Base-by-base conservation (phyloP, 805 yeast species). In the Helenozyma rhizophorensis region DNA sequence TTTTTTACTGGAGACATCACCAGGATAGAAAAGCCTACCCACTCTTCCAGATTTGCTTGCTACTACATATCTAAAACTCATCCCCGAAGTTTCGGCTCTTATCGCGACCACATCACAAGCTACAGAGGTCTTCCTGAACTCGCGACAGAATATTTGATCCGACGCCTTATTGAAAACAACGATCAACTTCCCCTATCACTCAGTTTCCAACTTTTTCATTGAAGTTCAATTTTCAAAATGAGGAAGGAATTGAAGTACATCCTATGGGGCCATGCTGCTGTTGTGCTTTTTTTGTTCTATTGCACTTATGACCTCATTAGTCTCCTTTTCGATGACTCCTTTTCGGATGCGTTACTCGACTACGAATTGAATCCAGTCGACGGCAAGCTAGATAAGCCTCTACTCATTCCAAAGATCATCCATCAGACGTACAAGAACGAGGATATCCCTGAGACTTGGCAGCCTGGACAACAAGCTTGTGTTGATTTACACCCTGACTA, bases 401-500 rank as follows among this genome's bases (percentile, higher is more conserved):
- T 70, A 38, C 54, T 82, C 23, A 86, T 88, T 28, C 97, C 97
- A 23, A 84, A 83, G 51, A 87, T 88, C 54, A 87, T 89, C 34
- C 97, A 89, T 54, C 97, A 89, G 58, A 89, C 96, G 10, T 89
- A 89, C 60, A 88, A 84, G 54, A 83, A 85, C 14, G 70, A 65
- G 10, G 72, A 79, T 14, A 75, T 88, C 11, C 97, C 97, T 3
- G 88, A 78, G 30, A 67, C 72, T 29, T 89, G 97, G 97, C 66
- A 64, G 39, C 73, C 70, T 5, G 87, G 94, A 18, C 95, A 85
- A 51, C 72, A 78, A 53, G 74, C 75, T 16, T 86, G 95, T 53
- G 70, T 76, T 25, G 83, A 83, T 40, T 61, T 81, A 35, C 94
- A 89, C 54, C 90, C 93, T 1, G 96, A 87, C 58, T 89, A 84